Conservation (phyloP, 805 yeast genomes). For the Ogataea degrootiae region DNA sequence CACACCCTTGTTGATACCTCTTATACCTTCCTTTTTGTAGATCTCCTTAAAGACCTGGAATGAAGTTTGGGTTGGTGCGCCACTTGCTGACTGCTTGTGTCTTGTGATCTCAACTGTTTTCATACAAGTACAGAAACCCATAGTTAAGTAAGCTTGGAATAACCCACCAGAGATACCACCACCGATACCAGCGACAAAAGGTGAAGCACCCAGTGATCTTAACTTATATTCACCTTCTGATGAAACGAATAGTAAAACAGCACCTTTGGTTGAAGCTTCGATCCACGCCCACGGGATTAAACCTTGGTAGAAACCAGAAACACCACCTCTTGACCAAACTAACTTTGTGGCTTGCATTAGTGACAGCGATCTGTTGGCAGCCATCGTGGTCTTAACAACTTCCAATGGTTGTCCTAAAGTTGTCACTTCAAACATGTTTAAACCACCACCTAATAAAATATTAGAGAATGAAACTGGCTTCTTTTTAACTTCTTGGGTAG, state of each 20-base stretch:
- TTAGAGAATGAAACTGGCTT: constrained; percentile 86
- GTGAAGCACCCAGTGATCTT: constrained; percentile 56
- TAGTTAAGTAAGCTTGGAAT: constrained; percentile 91
- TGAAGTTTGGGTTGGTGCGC: constrained; percentile 68
- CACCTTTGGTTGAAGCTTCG: constrained; percentile 99
- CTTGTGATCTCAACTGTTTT: constrained; percentile 97
- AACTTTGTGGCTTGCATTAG: constrained; percentile 62
- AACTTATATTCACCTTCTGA: constrained; percentile 85
- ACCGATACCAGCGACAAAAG: constrained; percentile 82
- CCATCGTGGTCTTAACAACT: constrained; percentile 96
- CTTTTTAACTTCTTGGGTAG: constrained; percentile 47
- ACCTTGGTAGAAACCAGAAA: constrained; percentile 92
- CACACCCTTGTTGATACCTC: constrained; percentile 96
- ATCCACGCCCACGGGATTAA: constrained; percentile 99
- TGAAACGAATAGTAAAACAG: constrained; percentile 86
- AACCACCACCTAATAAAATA: constrained; percentile 88
- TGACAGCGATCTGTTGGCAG: constrained; percentile 79
- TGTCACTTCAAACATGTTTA: constrained; percentile 88
- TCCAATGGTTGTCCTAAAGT: constrained; percentile 96
- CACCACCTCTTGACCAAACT: constrained; percentile 93
- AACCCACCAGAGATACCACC: constrained; percentile 97
- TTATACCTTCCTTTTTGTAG: constrained; percentile 78
- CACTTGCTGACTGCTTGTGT: constrained; percentile 63
- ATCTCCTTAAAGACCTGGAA: constrained; percentile 85
- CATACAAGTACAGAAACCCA: constrained; percentile 99